Conservation (phyloP, 148 eudicot species). For the Chenopodium suecicum region DNA sequence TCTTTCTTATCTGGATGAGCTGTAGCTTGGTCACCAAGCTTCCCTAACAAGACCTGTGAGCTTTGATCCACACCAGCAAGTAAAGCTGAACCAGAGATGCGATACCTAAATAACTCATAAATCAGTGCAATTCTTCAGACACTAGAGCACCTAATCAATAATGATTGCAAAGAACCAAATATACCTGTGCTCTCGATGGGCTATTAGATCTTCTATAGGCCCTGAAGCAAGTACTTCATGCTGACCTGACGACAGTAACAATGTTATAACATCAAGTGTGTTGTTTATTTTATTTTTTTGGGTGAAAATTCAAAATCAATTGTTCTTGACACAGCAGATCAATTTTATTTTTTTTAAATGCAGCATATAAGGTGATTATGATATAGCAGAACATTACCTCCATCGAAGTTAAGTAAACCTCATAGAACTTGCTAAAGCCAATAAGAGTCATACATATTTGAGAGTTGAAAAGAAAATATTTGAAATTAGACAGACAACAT, state of each 20-base stretch:
- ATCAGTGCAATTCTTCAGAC: constrained; percentile 3
- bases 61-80: constrained; percentile 97
- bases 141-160: constrained; percentile 19
- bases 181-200: constrained; percentile 99
- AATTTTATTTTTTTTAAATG: neutral
- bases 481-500: neutral
- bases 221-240: constrained; percentile 99
- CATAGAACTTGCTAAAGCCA: neutral
- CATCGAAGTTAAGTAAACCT: neutral
- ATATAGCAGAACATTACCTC: neutral
- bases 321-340: constrained; percentile 4
- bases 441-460: neutral
- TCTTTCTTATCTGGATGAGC: constrained; percentile 47
- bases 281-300: too few relatives aligned
- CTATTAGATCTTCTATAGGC: constrained; percentile 95
- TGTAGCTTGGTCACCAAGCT: constrained; percentile 46
- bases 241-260: constrained; percentile 53
- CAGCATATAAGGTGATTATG: too few relatives aligned
- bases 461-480: neutral
- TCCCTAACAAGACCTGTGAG: constrained; percentile 45
- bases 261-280: neutral
- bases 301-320: too few relatives aligned
- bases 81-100: constrained; percentile 95
- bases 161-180: constrained; percentile 10
- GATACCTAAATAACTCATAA: constrained; percentile 56